Evolutionary conservation across 768 basidiomycete genomes (phyloP), one percentile per base, ranked within the genome.

Genomic region (Jaapia argillacea): DNA sequence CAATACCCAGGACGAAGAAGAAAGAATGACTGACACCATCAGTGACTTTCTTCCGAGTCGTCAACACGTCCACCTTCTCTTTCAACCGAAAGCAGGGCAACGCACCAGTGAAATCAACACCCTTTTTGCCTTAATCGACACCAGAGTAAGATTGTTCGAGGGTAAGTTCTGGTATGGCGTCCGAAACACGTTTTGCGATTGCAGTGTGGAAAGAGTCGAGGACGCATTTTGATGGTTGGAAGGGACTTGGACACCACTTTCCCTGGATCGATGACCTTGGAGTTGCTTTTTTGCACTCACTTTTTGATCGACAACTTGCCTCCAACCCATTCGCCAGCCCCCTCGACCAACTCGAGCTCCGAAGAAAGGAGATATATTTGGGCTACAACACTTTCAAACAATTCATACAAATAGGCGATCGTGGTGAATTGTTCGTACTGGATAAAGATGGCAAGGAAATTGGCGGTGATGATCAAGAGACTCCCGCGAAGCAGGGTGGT

Each of bases 81-180:
- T 81, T 80, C 20, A 94, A 66, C 43, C 87, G 72, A 66, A 93
- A 97, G 48, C 93, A 75, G 16, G 92, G 87, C 39, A 97, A 61
- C 1, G 94, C 91, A 16, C 97, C 76, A 0, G 85, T 85, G 52
- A 96, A 91, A 65, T 98, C 94, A 36, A 74, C 81, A n/a, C 86
- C 89, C 63, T 93, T 93, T 64, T 93, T 90, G 26, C 87, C 89
- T 49, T 83, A 86, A 58, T 92, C 85, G 1, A 96, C 83, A 18
- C 87, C 92, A 20, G 73, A 59, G 62, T 86, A 96, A 0, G 81
- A 88, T 54, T 86, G 77, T 28, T 86, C 84, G 22, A 89, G 47
- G 0, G 81, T 70, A 41, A 94, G 62, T 2, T 63, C 62, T 24
- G 79, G 77, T 5, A 89, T 62, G 0, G 77, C 72, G 41, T 83